phyloP scores from a whole-genome alignment of 306 rosid genomes.

The Prunus persica region Prunus_persica_NCBIv2 NC_034016.1:9055001-9055500 shows the following conservation, averaged over 20 bases:
- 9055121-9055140: too few species aligned
- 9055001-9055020: too few species aligned
- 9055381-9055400: constrained; percentile 2
- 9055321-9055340: neutral
- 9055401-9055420: constrained; percentile 30
- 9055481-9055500: constrained; percentile 74
- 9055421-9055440: constrained; percentile 65
- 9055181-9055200: neutral
- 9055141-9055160: too few species aligned
- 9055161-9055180: too few species aligned
- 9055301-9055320: neutral
- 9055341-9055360: neutral
- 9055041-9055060: too few species aligned
- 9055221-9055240: neutral
- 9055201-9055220: neutral
- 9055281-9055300: neutral
- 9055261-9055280: neutral
- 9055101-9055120: too few species aligned
- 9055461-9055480: constrained; percentile 72
- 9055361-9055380: constrained; percentile 17
- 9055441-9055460: constrained; percentile 67
- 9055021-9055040: too few species aligned
- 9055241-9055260: neutral
- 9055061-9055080: too few species aligned
- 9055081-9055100: too few species aligned